Evolutionary conservation across 2,329 filamentous ascomycete genomes (phyloP).

Genomic region (Diplodia sapinea): DNA sequence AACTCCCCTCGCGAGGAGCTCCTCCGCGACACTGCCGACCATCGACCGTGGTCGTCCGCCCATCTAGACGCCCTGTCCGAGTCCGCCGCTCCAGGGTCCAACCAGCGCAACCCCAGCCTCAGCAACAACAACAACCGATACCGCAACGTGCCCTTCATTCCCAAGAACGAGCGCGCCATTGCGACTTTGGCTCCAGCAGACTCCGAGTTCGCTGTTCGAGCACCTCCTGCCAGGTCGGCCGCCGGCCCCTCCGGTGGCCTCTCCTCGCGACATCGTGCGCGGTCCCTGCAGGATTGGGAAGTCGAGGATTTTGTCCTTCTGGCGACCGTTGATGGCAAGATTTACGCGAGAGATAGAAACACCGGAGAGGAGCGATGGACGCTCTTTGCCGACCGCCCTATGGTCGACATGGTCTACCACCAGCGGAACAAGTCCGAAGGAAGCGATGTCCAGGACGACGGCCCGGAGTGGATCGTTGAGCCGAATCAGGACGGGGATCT

Average conservation of each 20-base stretch:
- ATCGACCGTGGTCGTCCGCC: slow-evolving; percentile 32
- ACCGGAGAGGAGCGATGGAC: slow-evolving; percentile 87
- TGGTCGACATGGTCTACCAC: slow-evolving; percentile 88
- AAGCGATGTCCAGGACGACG: slow-evolving; percentile 64
- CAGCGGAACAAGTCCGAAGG: slow-evolving; percentile 51
- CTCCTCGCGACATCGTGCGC: slow-evolving; percentile 85
- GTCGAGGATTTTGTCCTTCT: slow-evolving; percentile 99
- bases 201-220: slow-evolving; percentile 80
- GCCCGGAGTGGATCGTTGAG: slow-evolving; percentile 95
- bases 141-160: slow-evolving; percentile 38
- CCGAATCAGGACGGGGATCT: slow-evolving; percentile 85
- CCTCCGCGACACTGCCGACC: slow-evolving; percentile 39
- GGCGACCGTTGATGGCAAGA: slow-evolving; percentile 98
- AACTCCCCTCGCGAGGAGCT: slow-evolving; percentile 41
- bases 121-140: slow-evolving; percentile 31
- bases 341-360: slow-evolving; percentile 88
- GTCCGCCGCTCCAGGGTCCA: slow-evolving; percentile 11
- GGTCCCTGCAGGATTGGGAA: slow-evolving; percentile 98
- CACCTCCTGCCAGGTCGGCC: slow-evolving; percentile 73
- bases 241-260: slow-evolving; percentile 49
- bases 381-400: slow-evolving; percentile 80
- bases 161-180: slow-evolving; percentile 86
- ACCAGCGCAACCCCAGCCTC: slow-evolving; percentile 23
- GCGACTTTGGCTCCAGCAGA: slow-evolving; percentile 88
- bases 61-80: slow-evolving; percentile 29